phyloP scores from a whole-genome alignment of 257 asterid genomes.

The Datura wrightii region DNA sequence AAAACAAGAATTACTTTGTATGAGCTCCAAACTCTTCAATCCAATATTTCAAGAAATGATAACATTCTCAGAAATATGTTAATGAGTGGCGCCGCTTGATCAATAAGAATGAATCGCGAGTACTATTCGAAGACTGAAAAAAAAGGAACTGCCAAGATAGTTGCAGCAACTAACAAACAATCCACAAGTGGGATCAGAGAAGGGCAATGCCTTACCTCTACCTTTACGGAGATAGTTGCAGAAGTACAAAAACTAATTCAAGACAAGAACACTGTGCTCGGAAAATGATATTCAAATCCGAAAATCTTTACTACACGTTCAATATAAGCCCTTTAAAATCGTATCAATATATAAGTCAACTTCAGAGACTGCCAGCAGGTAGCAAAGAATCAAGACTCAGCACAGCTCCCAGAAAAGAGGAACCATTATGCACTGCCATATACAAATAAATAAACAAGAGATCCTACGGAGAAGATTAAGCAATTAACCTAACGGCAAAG shows the following conservation, averaged over 20 bases:
- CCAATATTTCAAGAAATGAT: slow-evolving; percentile 11
- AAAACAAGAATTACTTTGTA: not conserved
- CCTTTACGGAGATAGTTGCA: not conserved
- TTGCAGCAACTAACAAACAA: too few relatives aligned
- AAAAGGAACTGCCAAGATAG: not conserved
- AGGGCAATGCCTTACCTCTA: too few relatives aligned
- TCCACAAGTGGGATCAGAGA: too few relatives aligned
- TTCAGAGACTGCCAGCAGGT: not conserved
- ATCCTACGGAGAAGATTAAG: not conserved
- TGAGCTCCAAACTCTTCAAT: not conserved
- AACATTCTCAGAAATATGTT: not conserved
- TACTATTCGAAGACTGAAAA: not conserved
- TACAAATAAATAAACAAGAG: not conserved
- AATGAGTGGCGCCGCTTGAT: not conserved
- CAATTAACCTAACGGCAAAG: not conserved
- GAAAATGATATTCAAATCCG: not conserved
- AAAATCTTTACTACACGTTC: not conserved
- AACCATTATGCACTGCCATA: not conserved
- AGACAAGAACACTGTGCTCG: not conserved
- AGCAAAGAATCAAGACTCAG: not conserved
- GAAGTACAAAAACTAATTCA: not conserved
- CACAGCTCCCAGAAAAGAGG: not conserved
- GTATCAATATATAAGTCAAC: not conserved
- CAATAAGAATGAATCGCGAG: not conserved
- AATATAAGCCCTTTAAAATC: not conserved